Conservation (phyloP, 345 rosid species). For the Eucalyptus fibrosa region DNA sequence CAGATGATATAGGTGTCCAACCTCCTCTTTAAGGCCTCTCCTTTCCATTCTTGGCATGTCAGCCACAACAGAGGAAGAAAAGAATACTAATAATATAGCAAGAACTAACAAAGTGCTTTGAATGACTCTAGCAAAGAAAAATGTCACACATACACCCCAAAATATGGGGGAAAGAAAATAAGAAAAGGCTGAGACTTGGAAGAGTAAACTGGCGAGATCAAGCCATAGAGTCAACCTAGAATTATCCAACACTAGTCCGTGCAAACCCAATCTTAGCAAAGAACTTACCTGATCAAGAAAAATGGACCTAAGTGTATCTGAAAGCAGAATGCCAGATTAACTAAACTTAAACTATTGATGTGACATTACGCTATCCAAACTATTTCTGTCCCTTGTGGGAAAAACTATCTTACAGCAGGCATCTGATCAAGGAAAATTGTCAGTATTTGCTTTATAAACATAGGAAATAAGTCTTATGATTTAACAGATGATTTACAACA, state of each 20-base stretch:
- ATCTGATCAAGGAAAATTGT: neutral
- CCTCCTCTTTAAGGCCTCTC: neutral
- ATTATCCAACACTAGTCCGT: neutral
- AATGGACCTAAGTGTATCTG: neutral
- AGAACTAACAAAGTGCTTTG: neutral
- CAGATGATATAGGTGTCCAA: neutral
- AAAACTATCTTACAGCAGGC: neutral
- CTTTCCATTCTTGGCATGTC: neutral
- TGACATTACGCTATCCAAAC: neutral
- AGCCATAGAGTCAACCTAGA: neutral
- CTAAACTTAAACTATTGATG: neutral
- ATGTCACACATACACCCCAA: neutral
- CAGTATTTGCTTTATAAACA: neutral
- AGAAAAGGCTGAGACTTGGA: neutral
- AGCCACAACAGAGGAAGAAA: neutral
- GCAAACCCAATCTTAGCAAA: neutral
- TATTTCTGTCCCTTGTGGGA: neutral
- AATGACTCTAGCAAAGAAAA: neutral
- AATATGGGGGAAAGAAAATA: neutral
- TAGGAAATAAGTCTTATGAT: neutral
- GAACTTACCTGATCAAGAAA: neutral
- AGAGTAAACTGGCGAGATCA: neutral
- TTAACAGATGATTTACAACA: neutral
- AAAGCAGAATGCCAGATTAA: neutral
- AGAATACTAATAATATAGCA: neutral